These are phyloP conservation scores for Populus deltoides DNA, from an alignment of 345 rosid genomes.

Conservation along the genomic window DNA sequence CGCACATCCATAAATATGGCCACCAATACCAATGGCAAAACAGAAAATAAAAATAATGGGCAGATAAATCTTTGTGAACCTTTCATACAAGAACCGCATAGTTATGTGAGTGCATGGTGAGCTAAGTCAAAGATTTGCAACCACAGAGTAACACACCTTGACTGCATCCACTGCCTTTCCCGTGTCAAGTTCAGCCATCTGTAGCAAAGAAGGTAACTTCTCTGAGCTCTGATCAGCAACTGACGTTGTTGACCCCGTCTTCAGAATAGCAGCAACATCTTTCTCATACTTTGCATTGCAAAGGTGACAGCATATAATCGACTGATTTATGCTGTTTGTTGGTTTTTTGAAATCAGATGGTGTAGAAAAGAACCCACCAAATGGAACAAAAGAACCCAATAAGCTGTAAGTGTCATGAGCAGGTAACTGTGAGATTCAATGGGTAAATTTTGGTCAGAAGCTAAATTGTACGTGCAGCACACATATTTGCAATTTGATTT, in stretches of 20 bases:
- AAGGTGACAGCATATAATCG: conserved; percentile 43
- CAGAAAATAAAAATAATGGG: neutral
- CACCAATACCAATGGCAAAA: conserved; percentile 6
- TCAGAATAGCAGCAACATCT: conserved; percentile 44
- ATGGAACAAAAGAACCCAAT: conserved; percentile 72
- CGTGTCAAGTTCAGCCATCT: conserved; percentile 35
- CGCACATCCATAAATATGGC: conserved; percentile 36
- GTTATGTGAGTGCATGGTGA: neutral
- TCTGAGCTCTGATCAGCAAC: conserved; percentile 41
- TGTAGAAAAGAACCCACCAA: conserved; percentile 69
- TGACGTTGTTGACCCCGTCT: conserved; percentile 35
- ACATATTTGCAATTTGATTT: neutral
- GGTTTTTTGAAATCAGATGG: conserved; percentile 45
- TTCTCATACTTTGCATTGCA: conserved; percentile 61
- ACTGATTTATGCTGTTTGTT: conserved; percentile 30
- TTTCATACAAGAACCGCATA: neutral
- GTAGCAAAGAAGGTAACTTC: conserved; percentile 51
- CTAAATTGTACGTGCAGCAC: conserved; percentile 3
- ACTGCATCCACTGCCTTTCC: conserved; percentile 29
- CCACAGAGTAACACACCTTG: conserved; percentile 40
- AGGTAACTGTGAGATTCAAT: conserved; percentile 41
- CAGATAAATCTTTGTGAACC: neutral
- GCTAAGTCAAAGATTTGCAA: conserved; percentile 11
- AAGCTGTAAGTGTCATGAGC: conserved; percentile 53
- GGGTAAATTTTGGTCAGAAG: conserved; percentile 19